Evolutionary conservation across 1,139 yeast species (phyloP).

Genomic region (Geotrichum histeridarum): DNA sequence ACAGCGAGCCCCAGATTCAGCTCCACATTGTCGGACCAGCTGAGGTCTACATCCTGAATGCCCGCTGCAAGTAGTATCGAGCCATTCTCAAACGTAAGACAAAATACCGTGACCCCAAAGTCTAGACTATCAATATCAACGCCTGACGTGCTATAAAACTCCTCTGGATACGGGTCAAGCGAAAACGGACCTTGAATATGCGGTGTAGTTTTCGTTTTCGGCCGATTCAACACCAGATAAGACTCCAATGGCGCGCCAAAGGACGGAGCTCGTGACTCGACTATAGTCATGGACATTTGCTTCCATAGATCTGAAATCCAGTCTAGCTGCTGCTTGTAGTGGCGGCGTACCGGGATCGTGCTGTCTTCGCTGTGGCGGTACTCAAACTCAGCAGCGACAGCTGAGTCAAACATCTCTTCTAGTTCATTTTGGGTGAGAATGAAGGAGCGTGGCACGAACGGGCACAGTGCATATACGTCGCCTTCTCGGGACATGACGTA

Average conservation of each 20-base stretch:
- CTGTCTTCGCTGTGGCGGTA: conserved; percentile 19
- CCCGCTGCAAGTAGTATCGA: conserved; percentile 29
- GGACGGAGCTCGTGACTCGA: conserved; percentile 23
- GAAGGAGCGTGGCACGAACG: conserved; percentile 48
- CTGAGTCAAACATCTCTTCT: conserved; percentile 42
- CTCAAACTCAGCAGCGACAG: conserved; percentile 34
- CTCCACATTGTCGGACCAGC: conserved; percentile 24
- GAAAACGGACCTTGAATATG: conserved; percentile 50
- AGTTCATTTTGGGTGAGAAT: conserved; percentile 37
- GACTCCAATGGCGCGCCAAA: conserved; percentile 24
- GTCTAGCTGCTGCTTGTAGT: conserved; percentile 27
- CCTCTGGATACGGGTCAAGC: conserved; percentile 49
- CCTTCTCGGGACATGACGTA: conserved; percentile 50
- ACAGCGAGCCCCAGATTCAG: conserved; percentile 11
- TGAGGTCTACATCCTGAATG: conserved; percentile 26
- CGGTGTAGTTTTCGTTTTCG: conserved; percentile 18
- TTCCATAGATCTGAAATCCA: conserved; percentile 32
- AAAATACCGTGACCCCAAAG: conserved; percentile 30
- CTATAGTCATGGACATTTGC: conserved; percentile 24
- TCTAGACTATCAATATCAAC: conserved; percentile 35
- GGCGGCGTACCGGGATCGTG: conserved; percentile 17
- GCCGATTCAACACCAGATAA: conserved; percentile 26
- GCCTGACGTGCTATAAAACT: conserved; percentile 44
- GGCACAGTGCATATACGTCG: conserved; percentile 52
- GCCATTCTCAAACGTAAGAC: conserved; percentile 25